Percentiles rank a stretch among this genome's conserved stretches.
These are phyloP conservation scores for Termitomyces sp. DNA, from an alignment of 768 basidiomycete genomes.

Conservation along the genomic window DNA sequence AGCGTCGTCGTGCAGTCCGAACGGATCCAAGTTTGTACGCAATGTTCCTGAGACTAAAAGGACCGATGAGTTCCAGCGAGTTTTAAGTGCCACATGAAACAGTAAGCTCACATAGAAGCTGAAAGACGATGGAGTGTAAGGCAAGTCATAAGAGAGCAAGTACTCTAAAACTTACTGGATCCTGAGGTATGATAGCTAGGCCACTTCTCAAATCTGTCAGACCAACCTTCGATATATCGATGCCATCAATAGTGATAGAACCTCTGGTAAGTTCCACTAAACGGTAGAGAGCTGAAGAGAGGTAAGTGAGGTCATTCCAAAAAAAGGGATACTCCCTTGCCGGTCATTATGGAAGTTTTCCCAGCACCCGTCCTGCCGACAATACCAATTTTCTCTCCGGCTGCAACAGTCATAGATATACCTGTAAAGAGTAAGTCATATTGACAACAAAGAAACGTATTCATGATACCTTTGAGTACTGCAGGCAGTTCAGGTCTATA, in stretches of 20 bases:
- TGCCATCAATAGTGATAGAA: constrained; percentile 70
- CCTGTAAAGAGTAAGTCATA: constrained; percentile 10
- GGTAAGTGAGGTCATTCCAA: neutral
- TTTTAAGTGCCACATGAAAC: neutral
- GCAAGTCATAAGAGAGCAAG: neutral
- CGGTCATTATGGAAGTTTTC: constrained; percentile 85
- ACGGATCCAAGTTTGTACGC: constrained; percentile 87
- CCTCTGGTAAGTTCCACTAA: constrained; percentile 79
- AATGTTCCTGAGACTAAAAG: constrained; percentile 67
- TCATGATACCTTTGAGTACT: constrained; percentile 63
- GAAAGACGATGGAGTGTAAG: constrained; percentile 1
- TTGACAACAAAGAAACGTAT: neutral
- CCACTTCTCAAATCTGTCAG: constrained; percentile 64
- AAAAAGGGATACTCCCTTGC: constrained; percentile 23
- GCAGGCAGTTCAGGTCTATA: constrained; percentile 87
- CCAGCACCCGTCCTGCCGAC: constrained; percentile 87
- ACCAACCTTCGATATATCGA: constrained; percentile 82
- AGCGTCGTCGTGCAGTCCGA: constrained; percentile 74
- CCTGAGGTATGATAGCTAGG: constrained; percentile 82
- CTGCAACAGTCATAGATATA: constrained; percentile 60
- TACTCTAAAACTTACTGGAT: constrained; percentile 47
- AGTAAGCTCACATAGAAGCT: constrained; percentile 41
- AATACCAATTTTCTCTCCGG: constrained; percentile 90
- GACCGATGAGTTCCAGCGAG: constrained; percentile 7
- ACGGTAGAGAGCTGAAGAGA: constrained; percentile 60